Evolutionary conservation across 1,139 yeast genomes (phyloP).

Genomic region (Kurtzmaniella quercitrusa): DNA sequence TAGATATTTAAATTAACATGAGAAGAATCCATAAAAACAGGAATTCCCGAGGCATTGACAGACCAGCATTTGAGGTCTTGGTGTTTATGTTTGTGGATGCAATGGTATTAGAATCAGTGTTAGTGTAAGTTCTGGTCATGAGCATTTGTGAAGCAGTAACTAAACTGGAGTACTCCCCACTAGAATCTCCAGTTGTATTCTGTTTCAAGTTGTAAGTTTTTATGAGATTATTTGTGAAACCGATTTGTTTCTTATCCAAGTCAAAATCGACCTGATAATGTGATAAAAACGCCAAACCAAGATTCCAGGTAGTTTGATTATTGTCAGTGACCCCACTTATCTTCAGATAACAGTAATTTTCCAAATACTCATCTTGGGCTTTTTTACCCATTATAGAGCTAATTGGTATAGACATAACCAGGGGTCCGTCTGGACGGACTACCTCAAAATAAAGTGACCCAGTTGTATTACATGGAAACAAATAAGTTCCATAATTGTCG

Average conservation of each 20-base stretch:
- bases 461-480: constrained; percentile 53
- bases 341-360: constrained; percentile 61
- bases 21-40: background rate
- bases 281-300: constrained; percentile 61
- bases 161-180: background rate
- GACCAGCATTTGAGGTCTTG: background rate
- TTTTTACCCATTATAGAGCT: constrained; percentile 46
- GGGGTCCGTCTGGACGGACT: constrained; percentile 1
- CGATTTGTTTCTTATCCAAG: constrained; percentile 44
- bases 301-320: constrained; percentile 35
- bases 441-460: constrained; percentile 8
- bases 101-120: background rate
- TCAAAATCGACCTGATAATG: constrained; percentile 60
- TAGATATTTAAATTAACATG: background rate
- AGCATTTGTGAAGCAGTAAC: background rate
- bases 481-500: constrained; percentile 55
- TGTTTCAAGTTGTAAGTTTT: background rate
- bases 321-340: constrained; percentile 47
- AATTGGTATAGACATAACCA: constrained; percentile 45
- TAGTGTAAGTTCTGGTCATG: background rate
- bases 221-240: constrained; percentile 38
- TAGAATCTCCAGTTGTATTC: background rate
- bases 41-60: background rate
- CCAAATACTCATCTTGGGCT: constrained; percentile 31
- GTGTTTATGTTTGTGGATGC: background rate